Evolutionary conservation across 2,329 filamentous ascomycete genomes (phyloP).

Genomic region (Curvularia spicifera): DNA sequence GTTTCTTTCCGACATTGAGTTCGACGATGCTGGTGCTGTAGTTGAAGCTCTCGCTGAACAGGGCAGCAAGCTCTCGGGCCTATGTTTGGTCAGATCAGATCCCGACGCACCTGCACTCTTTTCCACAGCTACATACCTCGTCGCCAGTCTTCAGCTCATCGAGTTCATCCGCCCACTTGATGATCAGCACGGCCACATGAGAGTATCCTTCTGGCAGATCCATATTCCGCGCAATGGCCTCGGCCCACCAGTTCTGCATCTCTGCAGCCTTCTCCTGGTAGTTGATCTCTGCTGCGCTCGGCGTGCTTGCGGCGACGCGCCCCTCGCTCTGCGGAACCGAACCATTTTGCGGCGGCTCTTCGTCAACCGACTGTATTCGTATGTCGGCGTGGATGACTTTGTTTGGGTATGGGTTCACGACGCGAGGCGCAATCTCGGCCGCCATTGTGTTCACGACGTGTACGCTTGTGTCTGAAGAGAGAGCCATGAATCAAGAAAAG

Average conservation of each 20-base stretch:
- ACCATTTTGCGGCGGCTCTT: constrained; percentile 14
- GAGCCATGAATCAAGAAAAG: constrained; percentile 18
- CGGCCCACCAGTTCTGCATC: constrained; percentile 42
- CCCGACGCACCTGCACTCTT: neutral
- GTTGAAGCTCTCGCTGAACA: constrained; percentile 41
- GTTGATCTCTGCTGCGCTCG: neutral
- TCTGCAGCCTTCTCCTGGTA: constrained; percentile 4
- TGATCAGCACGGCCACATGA: constrained; percentile 46
- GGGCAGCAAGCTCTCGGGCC: constrained; percentile 37
- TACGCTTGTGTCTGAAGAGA: constrained; percentile 8
- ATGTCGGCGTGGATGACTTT: constrained; percentile 39
- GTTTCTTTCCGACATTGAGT: constrained; percentile 40
- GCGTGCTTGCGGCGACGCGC: neutral
- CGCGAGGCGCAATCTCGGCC: constrained; percentile 22
- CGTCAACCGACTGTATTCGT: constrained; percentile 29
- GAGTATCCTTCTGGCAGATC: constrained; percentile 41
- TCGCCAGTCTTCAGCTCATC: constrained; percentile 44
- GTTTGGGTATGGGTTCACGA: constrained; percentile 23
- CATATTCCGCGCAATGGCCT: constrained; percentile 34
- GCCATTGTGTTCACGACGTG: constrained; percentile 25
- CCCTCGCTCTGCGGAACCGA: constrained; percentile 2
- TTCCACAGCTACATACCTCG: constrained; percentile 27
- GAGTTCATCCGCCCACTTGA: constrained; percentile 46
- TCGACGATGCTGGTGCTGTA: constrained; percentile 43
- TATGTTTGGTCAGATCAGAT: constrained; percentile 17